Evolutionary conservation across 2,329 filamentous ascomycete genomes (phyloP).

Genomic region (Cladosporium cucumerinum): DNA sequence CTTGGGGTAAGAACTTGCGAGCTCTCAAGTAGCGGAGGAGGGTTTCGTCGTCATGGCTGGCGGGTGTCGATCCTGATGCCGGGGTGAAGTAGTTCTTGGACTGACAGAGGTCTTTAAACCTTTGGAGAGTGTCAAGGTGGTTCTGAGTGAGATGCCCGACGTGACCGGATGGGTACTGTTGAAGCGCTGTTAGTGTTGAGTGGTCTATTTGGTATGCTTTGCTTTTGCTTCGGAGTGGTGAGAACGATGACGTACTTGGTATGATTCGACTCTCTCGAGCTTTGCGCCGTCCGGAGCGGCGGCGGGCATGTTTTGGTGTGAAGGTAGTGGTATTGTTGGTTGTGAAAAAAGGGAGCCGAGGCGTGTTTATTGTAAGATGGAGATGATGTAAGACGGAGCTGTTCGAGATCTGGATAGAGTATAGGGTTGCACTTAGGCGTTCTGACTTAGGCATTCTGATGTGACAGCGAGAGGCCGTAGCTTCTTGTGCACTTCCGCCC

Average conservation of each 20-base stretch:
- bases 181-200: background rate
- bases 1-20: constrained; percentile 71
- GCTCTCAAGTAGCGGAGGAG: constrained; percentile 82
- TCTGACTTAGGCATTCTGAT: background rate
- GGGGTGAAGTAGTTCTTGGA: constrained; percentile 63
- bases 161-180: constrained; percentile 70
- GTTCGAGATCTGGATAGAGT: background rate
- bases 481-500: background rate
- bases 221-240: constrained; percentile 9
- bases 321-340: background rate
- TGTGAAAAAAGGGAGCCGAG: background rate
- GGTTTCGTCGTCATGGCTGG: constrained; percentile 70
- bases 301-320: constrained; percentile 2
- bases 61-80: constrained; percentile 36
- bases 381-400: background rate
- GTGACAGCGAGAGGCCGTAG: background rate
- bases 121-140: constrained; percentile 64
- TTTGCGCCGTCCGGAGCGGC: constrained; percentile 21
- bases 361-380: background rate
- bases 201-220: background rate
- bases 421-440: constrained; percentile 12
- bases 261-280: constrained; percentile 31
- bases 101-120: constrained; percentile 67
- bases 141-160: constrained; percentile 69
- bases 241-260: constrained; percentile 24